Percentiles rank a stretch among this genome's conserved stretches.
Conservation (phyloP, 1,139 yeast genomes). For the Pneumocystis carinii region DNA sequence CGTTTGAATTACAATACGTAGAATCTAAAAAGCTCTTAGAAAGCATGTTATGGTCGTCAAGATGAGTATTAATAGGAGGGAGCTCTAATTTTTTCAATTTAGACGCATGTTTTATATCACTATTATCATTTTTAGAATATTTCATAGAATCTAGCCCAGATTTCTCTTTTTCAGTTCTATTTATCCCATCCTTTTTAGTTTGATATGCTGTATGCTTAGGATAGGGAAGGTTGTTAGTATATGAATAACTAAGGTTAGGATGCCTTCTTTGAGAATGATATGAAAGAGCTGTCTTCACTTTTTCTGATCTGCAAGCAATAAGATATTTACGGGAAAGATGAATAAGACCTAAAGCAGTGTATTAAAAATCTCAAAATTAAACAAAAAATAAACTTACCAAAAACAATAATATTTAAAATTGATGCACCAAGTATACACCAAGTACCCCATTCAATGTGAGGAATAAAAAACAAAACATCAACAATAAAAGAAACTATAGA, state of each 20-base stretch:
- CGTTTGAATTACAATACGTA: not conserved
- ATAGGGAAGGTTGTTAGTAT: not conserved
- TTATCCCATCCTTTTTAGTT: not conserved
- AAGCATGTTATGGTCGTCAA: not conserved
- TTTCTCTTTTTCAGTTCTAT: not conserved
- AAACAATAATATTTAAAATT: conserved; percentile 29
- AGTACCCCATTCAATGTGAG: conserved; percentile 40
- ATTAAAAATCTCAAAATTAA: not conserved
- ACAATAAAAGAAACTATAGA: conserved; percentile 39
- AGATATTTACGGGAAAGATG: not conserved
- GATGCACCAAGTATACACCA: conserved; percentile 38
- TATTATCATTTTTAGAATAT: not conserved
- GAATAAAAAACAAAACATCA: conserved; percentile 39
- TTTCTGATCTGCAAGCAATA: not conserved
- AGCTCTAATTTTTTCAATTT: not conserved
- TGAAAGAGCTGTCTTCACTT: not conserved
- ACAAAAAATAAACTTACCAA: not conserved
- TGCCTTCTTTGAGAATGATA: not conserved
- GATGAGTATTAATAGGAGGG: not conserved
- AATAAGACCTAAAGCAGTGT: not conserved
- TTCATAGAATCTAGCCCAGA: not conserved
- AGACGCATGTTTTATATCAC: not conserved
- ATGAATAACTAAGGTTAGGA: not conserved
- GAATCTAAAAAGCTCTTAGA: not conserved
- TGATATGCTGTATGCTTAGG: not conserved